phyloP scores from a whole-genome alignment of 2,329 filamentous ascomycete species.

The Sarocladium kiliense region DNA sequence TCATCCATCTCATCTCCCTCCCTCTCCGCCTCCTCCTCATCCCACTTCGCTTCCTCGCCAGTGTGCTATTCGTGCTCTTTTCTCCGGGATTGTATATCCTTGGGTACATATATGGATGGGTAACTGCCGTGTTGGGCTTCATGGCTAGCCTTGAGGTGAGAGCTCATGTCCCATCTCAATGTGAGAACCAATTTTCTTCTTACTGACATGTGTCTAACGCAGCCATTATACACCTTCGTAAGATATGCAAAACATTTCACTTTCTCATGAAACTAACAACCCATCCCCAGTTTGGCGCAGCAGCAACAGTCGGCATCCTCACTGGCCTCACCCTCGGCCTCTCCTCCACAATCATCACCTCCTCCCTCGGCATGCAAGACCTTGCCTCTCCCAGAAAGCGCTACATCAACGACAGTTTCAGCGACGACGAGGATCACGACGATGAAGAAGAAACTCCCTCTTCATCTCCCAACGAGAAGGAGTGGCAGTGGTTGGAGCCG shows the following conservation, averaged over 20 bases:
- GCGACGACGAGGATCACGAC: constrained; percentile 12
- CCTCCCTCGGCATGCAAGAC: constrained; percentile 40
- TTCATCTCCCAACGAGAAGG: constrained; percentile 28
- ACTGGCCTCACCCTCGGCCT: constrained; percentile 56
- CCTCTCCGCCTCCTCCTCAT: constrained; percentile 25
- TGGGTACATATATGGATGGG: constrained; percentile 20
- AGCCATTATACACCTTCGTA: constrained; percentile 41
- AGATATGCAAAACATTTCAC: constrained; percentile 14
- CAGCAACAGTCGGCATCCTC: constrained; percentile 60
- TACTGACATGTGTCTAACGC: not conserved
- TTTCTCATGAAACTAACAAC: constrained; percentile 3
- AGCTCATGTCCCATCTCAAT: too few relatives aligned
- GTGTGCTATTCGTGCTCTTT: constrained; percentile 25
- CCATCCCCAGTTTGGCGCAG: constrained; percentile 50
- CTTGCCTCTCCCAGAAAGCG: constrained; percentile 12
- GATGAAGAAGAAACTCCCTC: not conserved
- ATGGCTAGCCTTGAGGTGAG: constrained; percentile 31
- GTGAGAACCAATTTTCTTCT: not conserved
- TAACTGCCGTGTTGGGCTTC: constrained; percentile 20
- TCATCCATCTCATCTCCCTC: constrained; percentile 16
- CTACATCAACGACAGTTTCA: constrained; percentile 14
- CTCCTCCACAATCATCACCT: constrained; percentile 49
- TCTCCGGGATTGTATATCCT: constrained; percentile 31
- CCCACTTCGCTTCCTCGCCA: constrained; percentile 23
- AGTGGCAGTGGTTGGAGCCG: constrained; percentile 31